Evolutionary conservation across 2,329 filamentous ascomycete species (phyloP), one percentile per base, ranked within the genome.

Genomic region (Aspergillus proliferans): DNA sequence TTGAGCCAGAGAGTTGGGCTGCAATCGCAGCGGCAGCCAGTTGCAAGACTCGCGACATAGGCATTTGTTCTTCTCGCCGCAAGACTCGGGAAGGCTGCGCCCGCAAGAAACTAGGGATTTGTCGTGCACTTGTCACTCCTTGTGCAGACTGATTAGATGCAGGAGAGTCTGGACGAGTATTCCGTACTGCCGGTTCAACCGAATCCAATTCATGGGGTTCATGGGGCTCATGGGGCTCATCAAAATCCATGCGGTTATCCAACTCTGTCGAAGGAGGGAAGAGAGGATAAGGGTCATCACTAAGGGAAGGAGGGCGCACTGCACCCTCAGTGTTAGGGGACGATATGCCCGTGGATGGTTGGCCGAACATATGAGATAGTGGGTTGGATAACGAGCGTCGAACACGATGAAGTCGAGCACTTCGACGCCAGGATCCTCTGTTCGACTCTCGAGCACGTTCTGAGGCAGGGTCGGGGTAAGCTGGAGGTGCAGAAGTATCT

Each of bases 1-100:
- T 73, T 34, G 77, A 76, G n/a, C 82, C 82, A 54, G 83, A 83
- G 34, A 85, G 71, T 48, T 83, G 82, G 42, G 81, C 80, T 46
- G 82, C 82, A 34, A 83, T 84, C 10, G 81, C 80, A 36, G 81
- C 78, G 12, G 82, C 82, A 26, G 82, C 82, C 19, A 83, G 75
- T 43, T 82, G 83, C 15, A 85, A 70, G 26, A 85, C 72, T 39
- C 81, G 74, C 40, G 82, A 83, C 28, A 85, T 68, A 60, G 79
- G 79, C 3, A 80, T 81, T 58, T 83, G 81, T 58, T 85, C 82
- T 58, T 83, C 80, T 52, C 75, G 74, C 28, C 77, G 72, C 47
- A 76, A 64, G 24, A 77, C 64, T 47, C 81, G 69, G 19, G 78
- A 76, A 42, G 80, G 74, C 47, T 80, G 70, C 52, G 80, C 71